Conservation (phyloP, 495 filamentous ascomycete genomes). For the Aspergillus diversus region DNA sequence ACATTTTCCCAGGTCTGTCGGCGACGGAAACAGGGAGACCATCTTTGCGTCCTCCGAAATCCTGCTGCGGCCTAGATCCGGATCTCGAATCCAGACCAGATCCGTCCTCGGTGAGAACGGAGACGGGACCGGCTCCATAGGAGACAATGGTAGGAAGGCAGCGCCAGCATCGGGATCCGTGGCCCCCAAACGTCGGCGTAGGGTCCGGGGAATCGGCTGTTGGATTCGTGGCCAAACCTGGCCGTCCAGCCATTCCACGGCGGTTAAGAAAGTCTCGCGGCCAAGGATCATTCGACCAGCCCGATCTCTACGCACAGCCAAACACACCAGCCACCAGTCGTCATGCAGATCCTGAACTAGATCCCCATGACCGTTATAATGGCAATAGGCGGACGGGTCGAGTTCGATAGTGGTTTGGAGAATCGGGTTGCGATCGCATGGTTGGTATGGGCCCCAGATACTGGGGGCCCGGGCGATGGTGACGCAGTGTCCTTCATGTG, state of each 20-base stretch:
- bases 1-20: background rate
- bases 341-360: background rate
- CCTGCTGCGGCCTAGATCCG: background rate
- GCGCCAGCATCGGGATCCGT: too few species aligned
- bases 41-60: background rate
- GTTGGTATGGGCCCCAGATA: constrained; percentile 5
- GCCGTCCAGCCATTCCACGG: background rate
- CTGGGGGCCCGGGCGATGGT: background rate
- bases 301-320: background rate
- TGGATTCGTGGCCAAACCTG: background rate
- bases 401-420: background rate
- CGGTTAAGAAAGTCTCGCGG: background rate
- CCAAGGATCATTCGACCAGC: background rate
- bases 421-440: background rate
- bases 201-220: background rate
- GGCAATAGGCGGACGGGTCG: background rate
- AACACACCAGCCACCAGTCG: background rate
- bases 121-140: background rate
- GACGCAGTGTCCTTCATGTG: background rate
- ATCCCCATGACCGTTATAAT: background rate
- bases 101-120: background rate
- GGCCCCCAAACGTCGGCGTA: background rate
- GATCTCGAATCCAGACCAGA: background rate
- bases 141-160: too few species aligned
- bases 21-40: background rate